These are phyloP conservation scores for Andalucia godoyi DNA, from an alignment of 78 protist genomes.

Conservation along the genomic window DNA sequence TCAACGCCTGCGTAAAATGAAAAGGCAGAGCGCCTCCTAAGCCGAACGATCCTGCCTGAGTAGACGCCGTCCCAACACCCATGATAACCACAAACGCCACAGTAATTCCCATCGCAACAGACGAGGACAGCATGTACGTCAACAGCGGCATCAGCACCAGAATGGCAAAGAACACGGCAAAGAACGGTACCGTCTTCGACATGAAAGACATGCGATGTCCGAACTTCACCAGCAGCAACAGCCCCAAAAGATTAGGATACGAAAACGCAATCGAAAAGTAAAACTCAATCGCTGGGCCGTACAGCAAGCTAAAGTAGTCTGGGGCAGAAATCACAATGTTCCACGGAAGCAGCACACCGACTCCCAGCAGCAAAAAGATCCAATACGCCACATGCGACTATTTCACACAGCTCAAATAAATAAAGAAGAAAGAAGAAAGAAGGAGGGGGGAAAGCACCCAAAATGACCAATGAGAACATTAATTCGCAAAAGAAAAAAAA, in stretches of 20 bases:
- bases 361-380: constrained; percentile 17
- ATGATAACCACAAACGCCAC: background rate
- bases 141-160: constrained; percentile 9
- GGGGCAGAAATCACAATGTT: constrained; percentile 44
- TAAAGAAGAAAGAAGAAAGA: too few species aligned
- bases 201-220: constrained; percentile 1
- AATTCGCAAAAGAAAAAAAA: too few species aligned
- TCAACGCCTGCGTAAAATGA: constrained; percentile 15
- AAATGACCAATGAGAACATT: too few species aligned
- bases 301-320: constrained; percentile 1
- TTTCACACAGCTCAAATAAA: too few species aligned
- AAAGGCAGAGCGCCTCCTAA: constrained; percentile 26
- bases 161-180: background rate
- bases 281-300: background rate
- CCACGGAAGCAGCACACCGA: constrained; percentile 49
- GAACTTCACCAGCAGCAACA: background rate
- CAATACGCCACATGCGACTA: constrained; percentile 2
- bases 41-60: constrained; percentile 30
- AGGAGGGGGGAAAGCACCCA: too few species aligned
- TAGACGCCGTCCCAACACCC: constrained; percentile 15
- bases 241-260: constrained; percentile 5
- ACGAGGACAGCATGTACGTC: background rate
- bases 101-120: background rate
- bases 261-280: constrained; percentile 32
- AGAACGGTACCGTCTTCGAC: background rate